phyloP scores from a whole-genome alignment of 805 yeast species.

The Yamadazyma olivae region DNA sequence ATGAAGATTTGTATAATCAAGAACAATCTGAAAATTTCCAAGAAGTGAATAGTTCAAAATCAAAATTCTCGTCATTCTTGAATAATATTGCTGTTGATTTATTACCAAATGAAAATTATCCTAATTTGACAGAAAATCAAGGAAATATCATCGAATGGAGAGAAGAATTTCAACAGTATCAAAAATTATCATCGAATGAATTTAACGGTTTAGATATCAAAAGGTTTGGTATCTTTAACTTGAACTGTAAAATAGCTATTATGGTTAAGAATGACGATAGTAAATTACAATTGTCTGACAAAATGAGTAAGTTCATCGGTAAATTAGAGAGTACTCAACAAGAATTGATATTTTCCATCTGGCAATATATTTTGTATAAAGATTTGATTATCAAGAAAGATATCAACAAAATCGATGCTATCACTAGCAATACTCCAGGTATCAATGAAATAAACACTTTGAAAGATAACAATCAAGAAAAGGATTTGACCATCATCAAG shows the following conservation, averaged over 20 bases:
- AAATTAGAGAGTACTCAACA: slow-evolving; percentile 78
- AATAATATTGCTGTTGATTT: slow-evolving; percentile 85
- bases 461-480: slow-evolving; percentile 18
- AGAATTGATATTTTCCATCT: slow-evolving; percentile 72
- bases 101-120: slow-evolving; percentile 37
- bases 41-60: slow-evolving; percentile 14
- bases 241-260: slow-evolving; percentile 69
- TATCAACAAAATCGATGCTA: slow-evolving; percentile 35
- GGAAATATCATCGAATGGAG: slow-evolving; percentile 83
- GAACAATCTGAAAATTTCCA: neutral
- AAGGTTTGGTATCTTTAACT: slow-evolving; percentile 59
- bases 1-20: slow-evolving; percentile 24
- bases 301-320: slow-evolving; percentile 69
- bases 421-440: slow-evolving; percentile 22
- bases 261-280: slow-evolving; percentile 67
- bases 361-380: slow-evolving; percentile 76
- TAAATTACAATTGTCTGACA: slow-evolving; percentile 60
- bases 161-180: slow-evolving; percentile 41
- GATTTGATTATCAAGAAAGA: slow-evolving; percentile 43
- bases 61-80: slow-evolving; percentile 72
- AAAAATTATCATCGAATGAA: slow-evolving; percentile 13
- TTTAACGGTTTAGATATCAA: slow-evolving; percentile 91
- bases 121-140: slow-evolving; percentile 25
- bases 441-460: slow-evolving; percentile 15
- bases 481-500: slow-evolving; percentile 32